Evolutionary conservation across 768 basidiomycete genomes (phyloP).

Genomic region (Tulasnella calospora): DNA sequence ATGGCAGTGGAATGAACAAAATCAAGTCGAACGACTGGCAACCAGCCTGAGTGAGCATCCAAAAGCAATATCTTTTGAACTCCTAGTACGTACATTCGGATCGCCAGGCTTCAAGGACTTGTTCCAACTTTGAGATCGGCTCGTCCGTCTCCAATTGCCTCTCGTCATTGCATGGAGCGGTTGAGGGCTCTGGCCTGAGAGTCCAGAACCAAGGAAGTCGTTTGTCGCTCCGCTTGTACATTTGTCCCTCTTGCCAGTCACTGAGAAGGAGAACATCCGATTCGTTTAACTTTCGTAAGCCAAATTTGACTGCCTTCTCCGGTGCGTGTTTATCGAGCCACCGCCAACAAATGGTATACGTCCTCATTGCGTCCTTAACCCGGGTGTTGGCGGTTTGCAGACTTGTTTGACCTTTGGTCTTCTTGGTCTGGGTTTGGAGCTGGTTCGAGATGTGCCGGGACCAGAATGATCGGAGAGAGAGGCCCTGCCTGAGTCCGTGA

Average conservation of each 20-base stretch:
- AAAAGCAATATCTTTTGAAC: not conserved
- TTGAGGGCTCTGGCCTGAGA: not conserved
- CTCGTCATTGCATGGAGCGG: not conserved
- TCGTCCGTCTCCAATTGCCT: not conserved
- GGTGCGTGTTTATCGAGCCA: not conserved
- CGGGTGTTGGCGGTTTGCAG: not conserved
- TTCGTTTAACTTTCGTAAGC: not conserved
- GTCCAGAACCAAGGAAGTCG: not conserved
- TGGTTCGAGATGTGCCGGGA: not conserved
- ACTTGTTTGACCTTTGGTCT: not conserved
- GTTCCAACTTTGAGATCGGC: not conserved
- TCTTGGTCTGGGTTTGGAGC: not conserved
- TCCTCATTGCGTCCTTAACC: not conserved
- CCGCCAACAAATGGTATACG: not conserved
- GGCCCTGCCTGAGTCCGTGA: not conserved
- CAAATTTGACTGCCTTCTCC: not conserved
- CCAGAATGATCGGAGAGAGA: not conserved
- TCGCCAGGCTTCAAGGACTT: not conserved
- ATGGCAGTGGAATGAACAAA: not conserved
- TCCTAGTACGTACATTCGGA: not conserved
- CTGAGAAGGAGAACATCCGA: not conserved
- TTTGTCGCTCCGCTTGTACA: not conserved
- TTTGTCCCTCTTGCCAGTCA: not conserved
- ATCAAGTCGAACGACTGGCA: not conserved
- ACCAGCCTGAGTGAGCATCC: not conserved